Conservation (phyloP, 1,139 yeast species). For the Sugiyamaella japonica region DNA sequence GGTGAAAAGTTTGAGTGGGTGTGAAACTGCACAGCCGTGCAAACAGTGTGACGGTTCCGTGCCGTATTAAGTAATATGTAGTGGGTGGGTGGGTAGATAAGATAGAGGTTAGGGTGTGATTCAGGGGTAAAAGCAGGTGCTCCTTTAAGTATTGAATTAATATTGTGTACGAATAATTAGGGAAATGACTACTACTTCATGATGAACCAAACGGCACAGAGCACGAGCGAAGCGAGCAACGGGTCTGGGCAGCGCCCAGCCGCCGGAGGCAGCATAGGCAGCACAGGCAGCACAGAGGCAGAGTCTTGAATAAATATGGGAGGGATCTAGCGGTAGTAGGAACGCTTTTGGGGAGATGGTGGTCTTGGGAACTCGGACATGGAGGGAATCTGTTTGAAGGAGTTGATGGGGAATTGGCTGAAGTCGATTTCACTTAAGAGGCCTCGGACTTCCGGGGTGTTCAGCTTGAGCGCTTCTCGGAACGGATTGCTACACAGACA, state of each 20-base stretch:
- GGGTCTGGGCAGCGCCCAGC: too few relatives aligned
- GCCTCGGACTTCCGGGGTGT: not conserved
- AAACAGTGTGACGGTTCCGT: not conserved
- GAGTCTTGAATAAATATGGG: constrained; percentile 29
- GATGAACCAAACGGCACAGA: too few relatives aligned
- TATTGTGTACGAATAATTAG: too few relatives aligned
- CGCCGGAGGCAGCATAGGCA: too few relatives aligned
- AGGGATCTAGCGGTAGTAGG: too few relatives aligned
- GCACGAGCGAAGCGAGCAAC: too few relatives aligned
- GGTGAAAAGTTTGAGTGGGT: constrained; percentile 2
- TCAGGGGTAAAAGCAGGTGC: too few relatives aligned
- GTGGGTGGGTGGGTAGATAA: too few relatives aligned
- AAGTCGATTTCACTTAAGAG: not conserved
- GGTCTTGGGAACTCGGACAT: not conserved
- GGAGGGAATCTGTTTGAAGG: not conserved
- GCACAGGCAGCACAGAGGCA: too few relatives aligned
- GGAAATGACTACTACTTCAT: too few relatives aligned
- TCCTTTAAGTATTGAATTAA: not conserved
- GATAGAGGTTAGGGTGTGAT: not conserved
- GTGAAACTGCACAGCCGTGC: not conserved
- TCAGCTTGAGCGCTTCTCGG: constrained; percentile 2
- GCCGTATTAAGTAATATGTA: not conserved
- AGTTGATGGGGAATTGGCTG: constrained; percentile 4
- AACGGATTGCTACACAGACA: constrained; percentile 36
- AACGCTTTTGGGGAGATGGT: not conserved